Evolutionary conservation across 1,284 basidiomycete species (phyloP), one percentile per base, ranked within the genome.

Genomic region (Neolentinus lepideus): DNA sequence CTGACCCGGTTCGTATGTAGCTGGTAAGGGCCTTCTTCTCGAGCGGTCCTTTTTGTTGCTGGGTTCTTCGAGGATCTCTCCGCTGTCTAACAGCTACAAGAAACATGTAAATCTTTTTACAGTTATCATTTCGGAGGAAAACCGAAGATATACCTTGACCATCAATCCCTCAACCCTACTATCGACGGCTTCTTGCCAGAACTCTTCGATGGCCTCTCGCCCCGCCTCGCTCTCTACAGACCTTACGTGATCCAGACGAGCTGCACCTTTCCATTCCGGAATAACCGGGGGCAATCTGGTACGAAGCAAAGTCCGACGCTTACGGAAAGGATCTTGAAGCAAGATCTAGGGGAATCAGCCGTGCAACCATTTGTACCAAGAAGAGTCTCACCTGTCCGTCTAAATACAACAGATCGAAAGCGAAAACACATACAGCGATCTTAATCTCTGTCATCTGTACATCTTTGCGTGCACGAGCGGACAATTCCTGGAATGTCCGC

Each of bases 81-180:
- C 73, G 59, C 71, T 76, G 60, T 88, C 84, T 27, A 88, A 73
- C 26, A 89, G 71, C 86, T 89, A 59, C 56, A 29, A 43, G 29
- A 25, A 11, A 38, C 63, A 52, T 64, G 55, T 51, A 51, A 51
- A 55, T 33, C 50, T 51, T 54, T 29, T 27, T 21, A 11, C 24
- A 36, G 27, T 38, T 47, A 16, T 43, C 33, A 47, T 58, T 48
- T 73, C 71, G 53, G 57, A 56, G 43, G 26, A 59, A 59, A 4
- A 29, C 43, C 53, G 31, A 12, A 56, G 52, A 43, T 53, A 25
- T 63, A 92, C 88, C 75, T 97, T 98, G 66, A 97, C 82, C 94
- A 98, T 96, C 61, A 97, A 76, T 3, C 94, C 94, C 69, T 98
- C 94, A 58, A 90, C 92, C 57, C 86, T 86, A 67, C 85, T 85